Evolutionary conservation across 176 grass and related monocot species (phyloP), one percentile per base, ranked within the genome.

Genomic region (Phoenix roebelenii): DNA sequence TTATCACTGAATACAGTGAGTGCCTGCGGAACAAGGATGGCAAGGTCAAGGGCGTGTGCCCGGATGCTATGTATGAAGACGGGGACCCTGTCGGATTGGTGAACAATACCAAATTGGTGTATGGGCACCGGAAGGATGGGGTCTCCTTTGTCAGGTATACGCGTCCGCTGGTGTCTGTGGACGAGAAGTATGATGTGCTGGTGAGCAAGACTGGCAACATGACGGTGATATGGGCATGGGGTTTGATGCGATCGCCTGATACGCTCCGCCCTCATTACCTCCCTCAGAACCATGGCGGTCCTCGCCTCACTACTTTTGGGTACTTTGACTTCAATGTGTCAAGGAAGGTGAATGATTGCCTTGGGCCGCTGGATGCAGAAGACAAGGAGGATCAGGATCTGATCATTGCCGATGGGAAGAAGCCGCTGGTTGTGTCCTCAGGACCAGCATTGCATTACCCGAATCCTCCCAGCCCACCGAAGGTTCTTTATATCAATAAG

Each of bases 401-500:
- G 58, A 82, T 97, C 61, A 97, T 79, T 59, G 73, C 87, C 12
- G 87, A 97, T 51, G 74, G 83, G 66, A 87, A 91, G 51, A 88
- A 76, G 28, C 81, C 93, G 22, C 77, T 97, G 17, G 52, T 67
- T 0, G 84, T 97, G 3, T 88, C 84, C 1, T 67, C 74, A 3
- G 87, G 84, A 0, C 87, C 68, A 5, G 81, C 93, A 24, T 20
- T 85, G 59, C 87, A 83, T 59, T 97, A 97, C 70, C 84, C 93
- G 0, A 97, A 97, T 60, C 87, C 87, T 30, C 93, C 92, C 22
- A 85, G 85, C 55, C 87, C 87, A 0, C 66, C 51, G 2, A 91
- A 85, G 72, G 87, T 91, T 57, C 72, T 97, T 54, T 97, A 97
- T 76, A 85, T 97, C 74, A 97, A 97, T 69, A 97, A 91, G 74